Conservation (phyloP, 2,329 filamentous ascomycete genomes). For the Sphaerulina vaccinii region DNA sequence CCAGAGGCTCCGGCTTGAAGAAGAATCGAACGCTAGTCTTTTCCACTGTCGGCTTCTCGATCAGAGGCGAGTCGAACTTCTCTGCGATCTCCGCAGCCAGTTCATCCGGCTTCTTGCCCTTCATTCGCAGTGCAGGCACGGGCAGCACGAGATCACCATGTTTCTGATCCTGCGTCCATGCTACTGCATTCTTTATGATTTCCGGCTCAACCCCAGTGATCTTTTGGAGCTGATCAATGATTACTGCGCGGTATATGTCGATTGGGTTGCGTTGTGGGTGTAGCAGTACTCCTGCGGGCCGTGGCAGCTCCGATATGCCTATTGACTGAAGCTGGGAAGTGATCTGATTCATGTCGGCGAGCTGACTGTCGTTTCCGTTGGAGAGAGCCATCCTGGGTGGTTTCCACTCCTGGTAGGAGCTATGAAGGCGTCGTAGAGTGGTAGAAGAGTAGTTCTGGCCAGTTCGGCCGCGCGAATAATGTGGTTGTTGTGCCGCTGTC, state of each 20-base stretch:
- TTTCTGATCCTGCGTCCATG: slow-evolving; percentile 76
- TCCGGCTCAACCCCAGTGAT: slow-evolving; percentile 68
- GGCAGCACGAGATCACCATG: slow-evolving; percentile 80
- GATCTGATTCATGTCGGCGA: slow-evolving; percentile 28
- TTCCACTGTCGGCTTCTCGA: slow-evolving; percentile 66
- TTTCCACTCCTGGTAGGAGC: neutral
- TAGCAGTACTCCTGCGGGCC: slow-evolving; percentile 30
- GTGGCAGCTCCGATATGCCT: slow-evolving; percentile 32
- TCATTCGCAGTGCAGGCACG: slow-evolving; percentile 75
- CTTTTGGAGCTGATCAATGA: slow-evolving; percentile 65
- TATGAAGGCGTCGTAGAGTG: neutral
- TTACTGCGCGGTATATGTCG: slow-evolving; percentile 76
- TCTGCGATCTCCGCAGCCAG: slow-evolving; percentile 56
- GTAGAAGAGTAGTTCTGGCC: slow-evolving; percentile 2
- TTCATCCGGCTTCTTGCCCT: slow-evolving; percentile 60
- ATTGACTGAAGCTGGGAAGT: slow-evolving; percentile 33
- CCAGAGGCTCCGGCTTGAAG: slow-evolving; percentile 69
- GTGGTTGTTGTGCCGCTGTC: neutral
- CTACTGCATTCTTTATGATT: slow-evolving; percentile 71
- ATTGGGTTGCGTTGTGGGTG: slow-evolving; percentile 70
- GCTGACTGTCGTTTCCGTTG: slow-evolving; percentile 17
- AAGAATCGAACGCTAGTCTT: slow-evolving; percentile 76
- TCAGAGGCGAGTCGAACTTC: slow-evolving; percentile 63
- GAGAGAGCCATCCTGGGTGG: slow-evolving; percentile 24
- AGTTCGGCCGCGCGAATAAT: slow-evolving; percentile 2